phyloP scores from a whole-genome alignment of 2,329 filamentous ascomycete genomes.

The Cladosporium sphaerospermum region DNA sequence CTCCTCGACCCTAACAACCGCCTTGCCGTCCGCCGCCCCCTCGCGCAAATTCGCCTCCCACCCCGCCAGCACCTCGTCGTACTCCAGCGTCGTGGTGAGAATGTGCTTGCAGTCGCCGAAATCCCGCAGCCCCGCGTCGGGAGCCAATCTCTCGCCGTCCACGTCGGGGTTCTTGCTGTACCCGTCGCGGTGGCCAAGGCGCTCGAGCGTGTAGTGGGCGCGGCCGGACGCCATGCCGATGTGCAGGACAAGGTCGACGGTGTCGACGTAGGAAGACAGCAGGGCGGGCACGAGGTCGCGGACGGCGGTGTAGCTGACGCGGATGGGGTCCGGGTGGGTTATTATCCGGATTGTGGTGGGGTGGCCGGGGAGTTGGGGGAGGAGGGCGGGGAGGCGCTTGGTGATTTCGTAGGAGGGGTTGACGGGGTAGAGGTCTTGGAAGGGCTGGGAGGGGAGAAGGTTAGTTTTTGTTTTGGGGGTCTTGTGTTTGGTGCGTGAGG shows the following conservation, averaged over 20 bases:
- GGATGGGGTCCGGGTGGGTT: conserved; percentile 60
- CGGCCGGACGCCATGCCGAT: conserved; percentile 69
- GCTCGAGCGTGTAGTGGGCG: conserved; percentile 65
- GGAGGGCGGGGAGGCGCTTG: conserved; percentile 56
- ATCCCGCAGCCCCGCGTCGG: conserved; percentile 19
- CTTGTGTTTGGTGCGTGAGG: no score
- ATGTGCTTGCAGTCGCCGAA: conserved; percentile 26
- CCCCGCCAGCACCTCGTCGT: conserved; percentile 25
- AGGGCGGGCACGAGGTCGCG: conserved; percentile 58
- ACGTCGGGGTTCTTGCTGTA: conserved; percentile 62
- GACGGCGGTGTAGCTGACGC: conserved; percentile 64
- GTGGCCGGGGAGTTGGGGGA: conserved; percentile 32
- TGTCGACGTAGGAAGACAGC: conserved; percentile 41
- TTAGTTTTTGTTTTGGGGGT: not conserved
- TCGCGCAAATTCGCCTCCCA: conserved; percentile 22
- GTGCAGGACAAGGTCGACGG: conserved; percentile 64
- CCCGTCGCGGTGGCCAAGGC: conserved; percentile 62
- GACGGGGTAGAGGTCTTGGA: conserved; percentile 59
- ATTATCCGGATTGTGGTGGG: conserved; percentile 53
- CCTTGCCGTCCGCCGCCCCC: conserved; percentile 11
- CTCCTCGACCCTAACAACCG: not conserved
- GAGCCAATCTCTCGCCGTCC: conserved; percentile 43
- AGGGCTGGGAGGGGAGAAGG: conserved; percentile 51
- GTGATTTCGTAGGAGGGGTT: conserved; percentile 83
- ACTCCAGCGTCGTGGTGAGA: conserved; percentile 27